These are phyloP conservation scores for Chlorella sorokiniana DNA, from an alignment of 139 green algal genomes.

Conservation along the genomic window DNA sequence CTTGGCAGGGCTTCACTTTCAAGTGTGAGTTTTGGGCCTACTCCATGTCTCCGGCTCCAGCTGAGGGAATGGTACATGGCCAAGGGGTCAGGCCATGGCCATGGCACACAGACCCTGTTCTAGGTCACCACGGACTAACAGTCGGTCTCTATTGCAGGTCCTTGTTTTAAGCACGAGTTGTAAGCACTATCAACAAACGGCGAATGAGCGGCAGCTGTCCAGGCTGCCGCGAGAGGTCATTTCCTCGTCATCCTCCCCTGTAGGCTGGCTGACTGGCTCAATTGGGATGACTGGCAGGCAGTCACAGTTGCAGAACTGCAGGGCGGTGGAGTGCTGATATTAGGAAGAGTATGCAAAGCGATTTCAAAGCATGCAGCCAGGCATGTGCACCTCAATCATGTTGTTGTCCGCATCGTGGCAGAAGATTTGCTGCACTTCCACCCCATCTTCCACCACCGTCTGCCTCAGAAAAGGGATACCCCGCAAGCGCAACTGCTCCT, in stretches of 20 bases:
- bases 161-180: too few species aligned
- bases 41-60: too few species aligned
- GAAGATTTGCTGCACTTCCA: conserved; percentile 57
- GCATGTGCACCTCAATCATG: conserved; percentile 58
- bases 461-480: conserved; percentile 37
- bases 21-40: too few species aligned
- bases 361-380: not conserved
- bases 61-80: too few species aligned
- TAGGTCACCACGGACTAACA: too few species aligned
- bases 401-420: conserved; percentile 79
- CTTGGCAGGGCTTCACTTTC: too few species aligned
- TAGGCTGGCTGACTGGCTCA: not conserved
- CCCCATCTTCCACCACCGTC: conserved; percentile 20
- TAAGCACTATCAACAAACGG: too few species aligned
- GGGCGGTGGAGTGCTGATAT: not conserved
- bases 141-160: too few species aligned
- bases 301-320: conserved; percentile 70
- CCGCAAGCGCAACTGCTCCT: conserved; percentile 2
- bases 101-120: too few species aligned
- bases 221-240: conserved; percentile 21
- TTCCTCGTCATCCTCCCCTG: not conserved
- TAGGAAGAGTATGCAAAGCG: not conserved
- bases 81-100: too few species aligned
- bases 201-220: conserved; percentile 27
- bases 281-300: conserved; percentile 57